phyloP scores from a whole-genome alignment of 345 rosid genomes.

The Draba incana region DNA sequence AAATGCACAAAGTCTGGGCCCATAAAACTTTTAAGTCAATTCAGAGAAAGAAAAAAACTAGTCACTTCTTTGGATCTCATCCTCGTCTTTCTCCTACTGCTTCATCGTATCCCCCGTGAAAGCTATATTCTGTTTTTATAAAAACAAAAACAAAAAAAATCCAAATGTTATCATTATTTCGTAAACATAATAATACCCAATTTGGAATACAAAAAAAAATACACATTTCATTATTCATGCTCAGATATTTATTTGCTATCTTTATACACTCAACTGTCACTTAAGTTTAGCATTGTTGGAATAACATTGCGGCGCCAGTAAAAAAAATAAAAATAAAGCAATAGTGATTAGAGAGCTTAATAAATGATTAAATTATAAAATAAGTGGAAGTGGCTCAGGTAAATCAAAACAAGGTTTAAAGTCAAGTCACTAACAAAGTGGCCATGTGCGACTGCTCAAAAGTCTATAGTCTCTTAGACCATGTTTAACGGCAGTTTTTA shows the following conservation, averaged over 20 bases:
- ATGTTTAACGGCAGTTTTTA: too few species aligned
- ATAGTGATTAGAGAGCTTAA: conserved; percentile 2
- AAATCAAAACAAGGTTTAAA: conserved; percentile 17
- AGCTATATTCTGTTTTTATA: conserved; percentile 53
- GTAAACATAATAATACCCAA: not conserved
- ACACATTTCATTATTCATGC: conserved; percentile 9
- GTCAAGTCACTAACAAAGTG: conserved; percentile 18
- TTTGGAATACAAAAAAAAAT: not conserved
- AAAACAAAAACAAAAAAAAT: not conserved
- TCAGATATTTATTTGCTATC: not conserved
- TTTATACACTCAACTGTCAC: too few species aligned
- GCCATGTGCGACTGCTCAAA: conserved; percentile 43
- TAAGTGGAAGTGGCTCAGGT: conserved; percentile 17
- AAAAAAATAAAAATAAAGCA: not conserved
- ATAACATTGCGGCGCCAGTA: conserved; percentile 28
- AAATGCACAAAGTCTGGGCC: conserved; percentile 37
- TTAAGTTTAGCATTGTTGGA: not conserved
- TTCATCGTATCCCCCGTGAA: conserved; percentile 54
- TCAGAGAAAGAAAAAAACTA: conserved; percentile 19
- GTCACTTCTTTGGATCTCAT: conserved; percentile 50
- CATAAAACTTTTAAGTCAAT: conserved; percentile 37
- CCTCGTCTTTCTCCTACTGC: conserved; percentile 64
- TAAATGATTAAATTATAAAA: not conserved
- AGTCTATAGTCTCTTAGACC: conserved; percentile 34
- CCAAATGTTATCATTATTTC: not conserved